Percentiles rank a stretch among this genome's conserved stretches.
phyloP scores from a whole-genome alignment of 2,329 filamentous ascomycete species.

The Immersiporthe knoxdaviesiana region DNA sequence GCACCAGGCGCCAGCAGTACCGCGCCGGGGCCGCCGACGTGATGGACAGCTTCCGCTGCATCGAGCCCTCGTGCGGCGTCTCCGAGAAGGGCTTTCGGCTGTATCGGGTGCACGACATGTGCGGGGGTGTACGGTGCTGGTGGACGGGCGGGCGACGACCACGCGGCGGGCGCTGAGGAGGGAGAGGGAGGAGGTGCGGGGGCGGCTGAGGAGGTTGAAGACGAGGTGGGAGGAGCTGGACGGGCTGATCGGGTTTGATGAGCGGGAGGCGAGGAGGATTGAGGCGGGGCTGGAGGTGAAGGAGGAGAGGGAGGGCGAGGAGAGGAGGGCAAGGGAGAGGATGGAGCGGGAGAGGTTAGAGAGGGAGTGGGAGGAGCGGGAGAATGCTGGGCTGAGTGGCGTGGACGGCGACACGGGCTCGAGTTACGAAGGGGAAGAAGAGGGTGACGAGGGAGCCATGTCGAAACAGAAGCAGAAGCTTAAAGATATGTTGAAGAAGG shows the following conservation, averaged over 20 bases:
- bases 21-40: background rate
- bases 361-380: background rate
- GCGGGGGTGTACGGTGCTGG: background rate
- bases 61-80: constrained; percentile 3
- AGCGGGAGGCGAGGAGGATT: background rate
- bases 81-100: constrained; percentile 3
- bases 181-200: constrained; percentile 6
- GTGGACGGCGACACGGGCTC: too few species aligned
- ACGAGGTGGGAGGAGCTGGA: constrained; percentile 3
- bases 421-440: background rate
- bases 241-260: background rate
- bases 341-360: background rate
- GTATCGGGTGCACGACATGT: constrained; percentile 8
- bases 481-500: background rate
- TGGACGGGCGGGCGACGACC: constrained; percentile 1
- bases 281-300: background rate
- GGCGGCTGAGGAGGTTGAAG: background rate
- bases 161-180: background rate
- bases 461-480: background rate
- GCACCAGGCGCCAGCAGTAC: background rate
- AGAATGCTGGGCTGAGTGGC: background rate
- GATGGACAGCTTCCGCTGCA: background rate
- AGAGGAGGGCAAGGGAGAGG: background rate
- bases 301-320: background rate
- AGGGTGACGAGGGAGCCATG: background rate